These are phyloP conservation scores for Lanmaoa pseudosensibilis DNA, from an alignment of 768 basidiomycete species.

Conservation along the genomic window DNA sequence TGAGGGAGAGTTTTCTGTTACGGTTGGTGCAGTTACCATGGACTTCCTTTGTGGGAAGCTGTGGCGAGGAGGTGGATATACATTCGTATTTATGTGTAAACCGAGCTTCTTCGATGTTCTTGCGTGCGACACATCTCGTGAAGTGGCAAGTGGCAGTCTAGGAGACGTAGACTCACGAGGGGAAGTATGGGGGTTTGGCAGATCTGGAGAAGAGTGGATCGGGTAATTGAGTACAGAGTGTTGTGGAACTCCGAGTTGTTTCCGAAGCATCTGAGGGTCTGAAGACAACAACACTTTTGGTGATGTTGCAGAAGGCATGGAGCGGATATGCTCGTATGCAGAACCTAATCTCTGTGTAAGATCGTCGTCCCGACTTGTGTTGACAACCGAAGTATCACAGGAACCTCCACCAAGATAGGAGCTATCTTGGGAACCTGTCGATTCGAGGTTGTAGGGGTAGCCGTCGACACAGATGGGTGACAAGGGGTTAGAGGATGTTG, in stretches of 20 bases:
- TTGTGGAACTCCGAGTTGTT: slow-evolving; percentile 32
- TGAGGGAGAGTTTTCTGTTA: neutral
- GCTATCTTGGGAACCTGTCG: neutral
- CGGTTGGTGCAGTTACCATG: neutral
- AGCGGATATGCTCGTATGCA: slow-evolving; percentile 27
- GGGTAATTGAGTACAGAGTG: slow-evolving; percentile 30
- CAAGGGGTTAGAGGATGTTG: neutral
- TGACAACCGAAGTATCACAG: neutral
- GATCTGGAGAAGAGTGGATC: slow-evolving; percentile 11
- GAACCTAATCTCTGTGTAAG: slow-evolving; percentile 20
- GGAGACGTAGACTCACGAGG: neutral
- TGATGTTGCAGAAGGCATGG: slow-evolving; percentile 19
- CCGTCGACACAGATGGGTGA: neutral
- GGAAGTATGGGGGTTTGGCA: slow-evolving; percentile 27
- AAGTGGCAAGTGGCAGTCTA: neutral
- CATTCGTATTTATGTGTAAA: slow-evolving; percentile 2
- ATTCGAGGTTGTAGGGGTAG: neutral
- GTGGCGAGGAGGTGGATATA: neutral
- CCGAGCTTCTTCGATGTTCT: slow-evolving; percentile 1
- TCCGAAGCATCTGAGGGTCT: slow-evolving; percentile 29
- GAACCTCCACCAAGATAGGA: neutral
- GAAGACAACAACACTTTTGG: slow-evolving; percentile 14
- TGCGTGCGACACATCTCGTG: neutral
- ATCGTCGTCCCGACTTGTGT: slow-evolving; percentile 14
- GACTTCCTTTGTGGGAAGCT: neutral